These are phyloP conservation scores for Friedmanniomyces simplex DNA, from an alignment of 495 filamentous ascomycete genomes.

Conservation along the genomic window DNA sequence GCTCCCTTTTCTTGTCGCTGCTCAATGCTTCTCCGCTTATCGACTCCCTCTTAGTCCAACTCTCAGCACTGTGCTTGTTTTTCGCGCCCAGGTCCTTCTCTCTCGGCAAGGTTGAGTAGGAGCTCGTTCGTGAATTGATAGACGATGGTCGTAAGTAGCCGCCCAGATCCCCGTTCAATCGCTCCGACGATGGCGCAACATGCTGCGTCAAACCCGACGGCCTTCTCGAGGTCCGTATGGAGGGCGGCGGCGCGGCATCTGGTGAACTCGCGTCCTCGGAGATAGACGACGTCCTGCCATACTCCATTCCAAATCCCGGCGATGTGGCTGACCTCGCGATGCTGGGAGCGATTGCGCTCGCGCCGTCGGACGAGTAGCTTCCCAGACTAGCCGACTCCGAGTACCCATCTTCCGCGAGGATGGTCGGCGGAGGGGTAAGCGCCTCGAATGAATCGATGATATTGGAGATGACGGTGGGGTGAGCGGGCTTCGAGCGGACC, in stretches of 20 bases:
- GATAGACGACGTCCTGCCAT: slow-evolving; percentile 37
- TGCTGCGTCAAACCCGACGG: slow-evolving; percentile 61
- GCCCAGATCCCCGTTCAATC: neutral
- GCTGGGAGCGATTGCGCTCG: neutral
- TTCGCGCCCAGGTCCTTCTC: slow-evolving; percentile 14
- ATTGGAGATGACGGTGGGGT: slow-evolving; percentile 87
- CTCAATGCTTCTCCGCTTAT: slow-evolving; percentile 18
- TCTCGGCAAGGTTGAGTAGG: slow-evolving; percentile 4
- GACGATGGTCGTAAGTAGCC: slow-evolving; percentile 1
- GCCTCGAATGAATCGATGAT: slow-evolving; percentile 84
- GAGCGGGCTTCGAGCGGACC: slow-evolving; percentile 50
- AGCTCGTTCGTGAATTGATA: slow-evolving; percentile 14
- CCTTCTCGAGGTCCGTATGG: slow-evolving; percentile 76
- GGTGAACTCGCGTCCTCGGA: slow-evolving; percentile 46
- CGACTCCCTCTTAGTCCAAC: slow-evolving; percentile 12
- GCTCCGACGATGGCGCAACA: slow-evolving; percentile 38
- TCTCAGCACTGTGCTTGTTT: slow-evolving; percentile 20
- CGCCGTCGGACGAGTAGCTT: slow-evolving; percentile 1
- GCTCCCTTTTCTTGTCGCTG: slow-evolving; percentile 18
- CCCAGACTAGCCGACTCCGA: slow-evolving; percentile 1
- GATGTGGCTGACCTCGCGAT: neutral
- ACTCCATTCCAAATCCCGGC: slow-evolving; percentile 58
- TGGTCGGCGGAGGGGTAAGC: neutral
- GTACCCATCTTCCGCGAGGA: neutral
- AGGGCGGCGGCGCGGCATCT: slow-evolving; percentile 69